Conservation (phyloP, 2,329 filamentous ascomycete species). For the Verticillium nonalfalfae region DNA sequence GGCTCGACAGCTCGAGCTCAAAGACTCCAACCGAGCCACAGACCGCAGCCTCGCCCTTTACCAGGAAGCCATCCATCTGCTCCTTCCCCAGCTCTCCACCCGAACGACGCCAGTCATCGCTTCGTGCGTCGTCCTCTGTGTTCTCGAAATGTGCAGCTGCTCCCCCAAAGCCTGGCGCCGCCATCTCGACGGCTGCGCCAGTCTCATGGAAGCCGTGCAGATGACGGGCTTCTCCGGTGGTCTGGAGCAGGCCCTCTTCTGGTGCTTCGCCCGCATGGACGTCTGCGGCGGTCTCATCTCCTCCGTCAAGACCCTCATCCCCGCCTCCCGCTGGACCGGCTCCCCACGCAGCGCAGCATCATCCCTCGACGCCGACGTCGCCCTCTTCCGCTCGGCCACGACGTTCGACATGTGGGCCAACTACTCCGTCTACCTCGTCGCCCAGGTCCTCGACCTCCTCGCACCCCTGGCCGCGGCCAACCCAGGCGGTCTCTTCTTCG, state of each 20-base stretch:
- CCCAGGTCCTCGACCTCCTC: constrained; percentile 33
- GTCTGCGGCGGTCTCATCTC: constrained; percentile 47
- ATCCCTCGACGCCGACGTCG: constrained; percentile 21
- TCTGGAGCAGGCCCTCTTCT: constrained; percentile 43
- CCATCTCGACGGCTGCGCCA: constrained; percentile 46
- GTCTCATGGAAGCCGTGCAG: constrained; percentile 39
- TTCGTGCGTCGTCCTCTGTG: constrained; percentile 46
- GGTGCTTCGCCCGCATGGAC: constrained; percentile 50
- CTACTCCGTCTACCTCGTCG: constrained; percentile 40
- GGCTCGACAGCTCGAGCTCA: constrained; percentile 42
- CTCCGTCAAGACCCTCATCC: constrained; percentile 42
- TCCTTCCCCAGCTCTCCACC: constrained; percentile 39
- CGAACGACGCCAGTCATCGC: constrained; percentile 43
- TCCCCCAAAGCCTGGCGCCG: constrained; percentile 41
- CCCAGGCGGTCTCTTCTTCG: constrained; percentile 6
- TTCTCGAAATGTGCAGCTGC: constrained; percentile 46
- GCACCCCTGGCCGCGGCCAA: constrained; percentile 9
- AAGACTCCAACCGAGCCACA: constrained; percentile 24
- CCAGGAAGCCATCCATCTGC: constrained; percentile 41
- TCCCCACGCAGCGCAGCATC: constrained; percentile 18
- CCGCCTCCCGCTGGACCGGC: constrained; percentile 36
- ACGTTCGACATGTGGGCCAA: constrained; percentile 43
- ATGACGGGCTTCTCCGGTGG: constrained; percentile 45
- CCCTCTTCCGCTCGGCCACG: constrained; percentile 24
- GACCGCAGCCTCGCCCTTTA: constrained; percentile 39